Base-by-base conservation (phyloP, 1,284 basidiomycete genomes). In the Cryptococcus jaspeensis region DNA sequence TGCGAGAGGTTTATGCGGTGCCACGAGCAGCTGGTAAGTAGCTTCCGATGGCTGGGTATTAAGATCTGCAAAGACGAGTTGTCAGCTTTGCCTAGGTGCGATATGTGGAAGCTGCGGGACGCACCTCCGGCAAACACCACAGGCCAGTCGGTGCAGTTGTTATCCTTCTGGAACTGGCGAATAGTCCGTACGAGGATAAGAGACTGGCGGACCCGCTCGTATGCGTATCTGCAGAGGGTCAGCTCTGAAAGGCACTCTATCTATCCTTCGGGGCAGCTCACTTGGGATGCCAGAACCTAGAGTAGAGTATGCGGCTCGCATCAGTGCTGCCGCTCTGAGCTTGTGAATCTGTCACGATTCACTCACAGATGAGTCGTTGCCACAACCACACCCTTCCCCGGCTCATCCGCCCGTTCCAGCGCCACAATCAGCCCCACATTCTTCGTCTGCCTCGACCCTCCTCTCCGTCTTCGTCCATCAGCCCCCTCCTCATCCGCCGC, bases 231-330 rank as follows among this genome's bases (percentile, higher is more conserved):
- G 57, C 9, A 49, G 5, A 38, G 32, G 18, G 22, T 22, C n/a
- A 15, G 35, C 25, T 22, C 6, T 44, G 20, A 12, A 3, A 20
- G 5, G 11, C 25, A 23, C 20, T 32, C 35, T 11, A 35, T 47
- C 40, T 18, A 7, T 59, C 44, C 36, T 40, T 9, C 18, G 40
- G 38, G 15, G 18, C 15, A 22, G 79, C 82, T 63, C 72, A 90
- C 87, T 82, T 85, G 7, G 93, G 92, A 75, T 96, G 92, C 94
- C 94, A 97, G 77, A 98, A 97, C 6, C 76, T 77, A 53, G 15
- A 6, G 5, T 9, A 32, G n/a, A n/a, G n/a, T n/a, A n/a, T n/a
- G n/a, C n/a, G n/a, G n/a, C n/a, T n/a, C n/a, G n/a, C 6, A 25
- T 11, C 15, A 23, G 9, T 25, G 20, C 16, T 2, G n/a, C 32